Percentiles rank a stretch among this genome's conserved stretches.
phyloP scores from a whole-genome alignment of 75 land plant species.

The Selaginella moellendorffii region DNA sequence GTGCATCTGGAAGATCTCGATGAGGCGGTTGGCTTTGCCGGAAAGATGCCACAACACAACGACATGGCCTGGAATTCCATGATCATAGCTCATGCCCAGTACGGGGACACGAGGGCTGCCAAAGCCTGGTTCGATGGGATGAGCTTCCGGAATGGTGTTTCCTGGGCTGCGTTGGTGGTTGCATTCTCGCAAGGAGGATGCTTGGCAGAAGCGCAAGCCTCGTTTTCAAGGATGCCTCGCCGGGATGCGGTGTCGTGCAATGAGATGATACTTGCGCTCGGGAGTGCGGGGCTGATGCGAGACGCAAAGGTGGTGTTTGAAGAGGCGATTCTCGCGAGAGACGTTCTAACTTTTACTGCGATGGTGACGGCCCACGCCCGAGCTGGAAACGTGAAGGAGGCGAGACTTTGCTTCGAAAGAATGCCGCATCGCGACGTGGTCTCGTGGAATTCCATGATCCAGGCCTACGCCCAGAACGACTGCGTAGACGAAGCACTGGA shows the following conservation, averaged over 20 bases:
- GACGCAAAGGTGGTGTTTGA: not conserved
- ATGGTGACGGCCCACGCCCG: not conserved
- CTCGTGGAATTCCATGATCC: not conserved
- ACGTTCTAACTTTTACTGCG: not conserved
- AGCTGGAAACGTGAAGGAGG: not conserved
- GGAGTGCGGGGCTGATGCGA: not conserved
- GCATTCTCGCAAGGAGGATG: not conserved
- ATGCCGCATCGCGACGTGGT: not conserved
- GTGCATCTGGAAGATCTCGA: not conserved
- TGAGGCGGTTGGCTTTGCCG: not conserved
- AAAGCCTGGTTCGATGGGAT: not conserved
- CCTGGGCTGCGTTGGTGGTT: not conserved
- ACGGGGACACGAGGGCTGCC: not conserved
- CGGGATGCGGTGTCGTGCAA: not conserved
- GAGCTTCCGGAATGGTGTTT: not conserved
- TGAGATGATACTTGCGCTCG: not conserved
- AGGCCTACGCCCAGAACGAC: not conserved
- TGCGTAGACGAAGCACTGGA: not conserved
- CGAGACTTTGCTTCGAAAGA: not conserved
- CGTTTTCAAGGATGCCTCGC: not conserved
- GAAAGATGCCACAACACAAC: not conserved
- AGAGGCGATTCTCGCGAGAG: not conserved
- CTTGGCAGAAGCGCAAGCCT: not conserved
- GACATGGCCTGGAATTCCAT: not conserved
- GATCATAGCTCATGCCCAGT: not conserved